phyloP scores from a whole-genome alignment of 176 grass and related monocot genomes.

The Eragrostis nindensis region DNA sequence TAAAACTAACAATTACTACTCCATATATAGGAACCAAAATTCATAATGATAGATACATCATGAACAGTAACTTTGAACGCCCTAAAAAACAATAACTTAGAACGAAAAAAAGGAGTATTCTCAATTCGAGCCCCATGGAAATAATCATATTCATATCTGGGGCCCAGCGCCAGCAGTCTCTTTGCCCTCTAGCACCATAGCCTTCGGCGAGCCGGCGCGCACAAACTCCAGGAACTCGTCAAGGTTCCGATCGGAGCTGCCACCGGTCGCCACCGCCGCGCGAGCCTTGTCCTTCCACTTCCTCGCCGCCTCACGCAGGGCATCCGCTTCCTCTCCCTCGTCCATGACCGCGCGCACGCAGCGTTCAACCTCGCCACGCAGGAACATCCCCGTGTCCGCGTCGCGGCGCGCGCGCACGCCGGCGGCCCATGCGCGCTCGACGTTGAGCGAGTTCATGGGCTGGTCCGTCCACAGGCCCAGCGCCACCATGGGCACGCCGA shows the following conservation, averaged over 20 bases:
- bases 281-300: slow-evolving; percentile 24
- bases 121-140: no score
- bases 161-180: no score
- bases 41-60: no score
- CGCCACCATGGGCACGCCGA: slow-evolving; percentile 58
- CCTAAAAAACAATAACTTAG: no score
- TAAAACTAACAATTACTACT: no score
- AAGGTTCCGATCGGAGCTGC: slow-evolving; percentile 28
- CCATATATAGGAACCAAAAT: no score
- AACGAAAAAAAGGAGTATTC: no score
- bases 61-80: no score
- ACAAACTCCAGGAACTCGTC: slow-evolving; percentile 37
- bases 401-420: slow-evolving; percentile 36
- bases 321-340: background rate
- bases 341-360: slow-evolving; percentile 33
- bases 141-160: no score
- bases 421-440: slow-evolving; percentile 46
- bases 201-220: background rate
- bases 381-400: background rate
- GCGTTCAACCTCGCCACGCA: slow-evolving; percentile 32
- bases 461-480: slow-evolving; percentile 59
- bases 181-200: no score
- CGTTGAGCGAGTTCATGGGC: slow-evolving; percentile 44
- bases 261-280: background rate
- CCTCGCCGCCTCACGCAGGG: background rate